These are phyloP conservation scores for Thielaviopsis musarum DNA, from an alignment of 2,329 filamentous ascomycete species.

Conservation along the genomic window DNA sequence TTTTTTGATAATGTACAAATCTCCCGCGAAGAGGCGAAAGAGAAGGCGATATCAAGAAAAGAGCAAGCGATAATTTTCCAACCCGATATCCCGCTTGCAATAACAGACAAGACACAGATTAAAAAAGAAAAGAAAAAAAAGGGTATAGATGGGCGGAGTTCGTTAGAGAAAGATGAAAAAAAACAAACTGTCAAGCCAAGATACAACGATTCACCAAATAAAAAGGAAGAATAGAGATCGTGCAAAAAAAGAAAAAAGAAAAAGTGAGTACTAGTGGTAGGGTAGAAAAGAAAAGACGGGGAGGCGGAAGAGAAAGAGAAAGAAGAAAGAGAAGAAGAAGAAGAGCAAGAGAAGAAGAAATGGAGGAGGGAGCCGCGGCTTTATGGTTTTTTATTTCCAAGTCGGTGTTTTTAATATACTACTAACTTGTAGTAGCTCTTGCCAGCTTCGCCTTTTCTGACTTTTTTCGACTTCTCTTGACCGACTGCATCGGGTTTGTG, in stretches of 20 bases:
- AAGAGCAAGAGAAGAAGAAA: constrained; percentile 13
- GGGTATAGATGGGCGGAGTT: background rate
- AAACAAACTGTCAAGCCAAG: background rate
- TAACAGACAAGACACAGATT: background rate
- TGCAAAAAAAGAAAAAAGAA: background rate
- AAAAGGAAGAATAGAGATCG: background rate
- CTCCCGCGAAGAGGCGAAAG: background rate
- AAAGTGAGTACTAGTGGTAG: too few relatives aligned
- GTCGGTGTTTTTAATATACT: background rate
- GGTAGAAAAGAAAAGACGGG: background rate
- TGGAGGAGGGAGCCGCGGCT: background rate
- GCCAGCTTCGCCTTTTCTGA: background rate
- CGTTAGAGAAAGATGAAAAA: background rate
- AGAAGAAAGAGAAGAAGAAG: background rate
- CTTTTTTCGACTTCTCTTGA: background rate
- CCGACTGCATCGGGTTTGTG: background rate
- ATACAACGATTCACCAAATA: background rate
- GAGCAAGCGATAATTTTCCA: background rate
- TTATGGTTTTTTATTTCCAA: background rate
- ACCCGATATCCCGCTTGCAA: background rate
- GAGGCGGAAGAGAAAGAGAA: background rate
- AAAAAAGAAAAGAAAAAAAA: background rate
- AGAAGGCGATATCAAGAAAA: background rate
- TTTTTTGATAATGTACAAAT: background rate
- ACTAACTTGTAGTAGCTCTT: background rate